Base-by-base conservation (phyloP, 148 eudicot species). In the Cornus kousa region DNA sequence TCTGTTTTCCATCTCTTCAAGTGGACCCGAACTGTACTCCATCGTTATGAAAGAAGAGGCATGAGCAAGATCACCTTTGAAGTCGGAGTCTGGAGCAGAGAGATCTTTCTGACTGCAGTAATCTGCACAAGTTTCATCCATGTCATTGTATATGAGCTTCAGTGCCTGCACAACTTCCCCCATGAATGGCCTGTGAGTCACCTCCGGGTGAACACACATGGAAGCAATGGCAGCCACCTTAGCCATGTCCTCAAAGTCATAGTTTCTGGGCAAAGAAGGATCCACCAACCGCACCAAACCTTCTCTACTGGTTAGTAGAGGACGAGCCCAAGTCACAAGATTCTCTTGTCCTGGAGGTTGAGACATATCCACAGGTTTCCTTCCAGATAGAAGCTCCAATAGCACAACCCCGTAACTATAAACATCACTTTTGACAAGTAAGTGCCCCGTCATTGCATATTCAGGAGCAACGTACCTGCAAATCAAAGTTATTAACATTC, bases 91-190 rank as follows among this genome's bases (percentile, higher is more conserved):
- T 3, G 75, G 87, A 76, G 83, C 90, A 7, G 96, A 90, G 9
- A 94, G 91, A 39, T 92, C 92, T 80, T 85, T 85, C 65, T 80
- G 88, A 74, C 91, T 90, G 53, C 75, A 87, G 20, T 83, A 88
- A 81, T 93, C 94, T 31, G 74, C 94, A 75, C 91, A 83, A 20
- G 87, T 79, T 74, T 88, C 99, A 22, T 91, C 94, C 8, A 67
- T 74, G 73, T 96, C 95, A 1, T 89, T 96, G 81, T 89, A 93
- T 20, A 93, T 89, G 70, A 93, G 94, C 82, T 96, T 96, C 46
- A 93, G 84, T 2, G 99, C 99, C 82, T 96, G 99, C 68, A 96
- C 98, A 5, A 96, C 99, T 86, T 96, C 99, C n/a, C 99, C 98
- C 99, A 96, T 96, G 79, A 93, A 96, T 31, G 99, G 98, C 72